Evolutionary conservation across 495 filamentous ascomycete genomes (phyloP), one percentile per base, ranked within the genome.

Genomic region (Aspergillus homomorphus): DNA sequence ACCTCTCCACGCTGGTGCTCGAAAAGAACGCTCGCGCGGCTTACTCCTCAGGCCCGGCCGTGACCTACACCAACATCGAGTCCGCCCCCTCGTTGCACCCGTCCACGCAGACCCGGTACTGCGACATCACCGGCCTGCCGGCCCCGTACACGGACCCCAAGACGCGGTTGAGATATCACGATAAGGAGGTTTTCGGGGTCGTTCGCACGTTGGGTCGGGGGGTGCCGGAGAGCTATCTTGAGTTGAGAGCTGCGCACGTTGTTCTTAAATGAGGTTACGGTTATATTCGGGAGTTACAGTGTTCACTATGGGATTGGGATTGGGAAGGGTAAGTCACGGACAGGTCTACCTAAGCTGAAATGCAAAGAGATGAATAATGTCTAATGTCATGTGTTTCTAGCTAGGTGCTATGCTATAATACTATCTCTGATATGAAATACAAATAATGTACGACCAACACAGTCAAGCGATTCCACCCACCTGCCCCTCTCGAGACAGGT

Each of bases 31-130:
- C 80, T 19, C 68, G 73, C 19, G 73, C 73, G 2, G 64, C 66
- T 46, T 69, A 70, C 51, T 62, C 66, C 0, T 69, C 69, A 5
- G 87, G 88, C 0, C 92, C 92, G 0, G 81, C 82, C 2, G 89
- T 90, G 26, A 96, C 94, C 0, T 98, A 96, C 69, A 93, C 91
- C 12, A 96, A 96, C 66, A 93, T 98, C 63, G 92, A 96, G 64
- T 89, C 89, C 16, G 91, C 93, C 3, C 93, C 95, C 15, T 90
- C 87, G 43, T 73, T 96, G 30, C 84, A 84, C 60, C 84, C 87
- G 5, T 86, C 87, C 18, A 84, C 88, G 62, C 78, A 86, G 64
- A 89, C 82, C 64, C 87, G 86, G 58, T 98, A 97, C 73, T 98
- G 95, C 77, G 95, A 98, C 71, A 82, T 98, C 68, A 98, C 94